A percentile compares a stretch with the other conserved stretches of the same genome.
phyloP scores from a whole-genome alignment of 2,329 filamentous ascomycete genomes.

The Ophiognomonia clavigignenti-juglandacearum region DNA sequence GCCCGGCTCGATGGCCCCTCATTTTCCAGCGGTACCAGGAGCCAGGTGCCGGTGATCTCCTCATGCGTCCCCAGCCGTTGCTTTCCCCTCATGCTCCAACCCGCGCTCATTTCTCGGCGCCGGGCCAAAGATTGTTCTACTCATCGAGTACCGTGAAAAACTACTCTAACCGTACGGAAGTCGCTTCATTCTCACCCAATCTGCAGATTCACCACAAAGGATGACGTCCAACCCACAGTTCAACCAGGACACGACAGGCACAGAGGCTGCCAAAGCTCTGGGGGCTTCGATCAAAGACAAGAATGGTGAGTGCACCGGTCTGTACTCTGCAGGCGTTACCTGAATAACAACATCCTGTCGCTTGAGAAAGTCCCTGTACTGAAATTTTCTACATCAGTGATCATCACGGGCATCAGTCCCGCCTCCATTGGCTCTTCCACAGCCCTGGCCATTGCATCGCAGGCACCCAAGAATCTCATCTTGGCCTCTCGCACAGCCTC shows the following conservation, averaged over 20 bases:
- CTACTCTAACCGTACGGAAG: too few relatives aligned
- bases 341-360: neutral
- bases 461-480: constrained; percentile 35
- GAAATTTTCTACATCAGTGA: constrained; percentile 23
- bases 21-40: too few relatives aligned
- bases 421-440: constrained; percentile 36
- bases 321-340: neutral
- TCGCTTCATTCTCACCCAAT: neutral
- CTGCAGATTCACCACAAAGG: neutral
- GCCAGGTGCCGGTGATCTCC: too few relatives aligned
- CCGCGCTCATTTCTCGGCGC: too few relatives aligned
- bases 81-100: too few relatives aligned
- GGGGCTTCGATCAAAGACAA: constrained; percentile 24
- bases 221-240: constrained; percentile 32
- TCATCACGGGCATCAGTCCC: constrained; percentile 38
- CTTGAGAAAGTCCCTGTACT: neutral
- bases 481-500: constrained; percentile 38
- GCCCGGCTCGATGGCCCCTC: too few relatives aligned
- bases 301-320: constrained; percentile 24
- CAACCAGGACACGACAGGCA: constrained; percentile 28
- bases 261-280: constrained; percentile 27
- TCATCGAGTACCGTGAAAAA: too few relatives aligned
- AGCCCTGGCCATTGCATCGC: constrained; percentile 38
- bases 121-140: too few relatives aligned
- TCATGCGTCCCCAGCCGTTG: too few relatives aligned